Evolutionary conservation across 2,329 filamentous ascomycete genomes (phyloP).

Genomic region (Fonsecaea multimorphosa): DNA sequence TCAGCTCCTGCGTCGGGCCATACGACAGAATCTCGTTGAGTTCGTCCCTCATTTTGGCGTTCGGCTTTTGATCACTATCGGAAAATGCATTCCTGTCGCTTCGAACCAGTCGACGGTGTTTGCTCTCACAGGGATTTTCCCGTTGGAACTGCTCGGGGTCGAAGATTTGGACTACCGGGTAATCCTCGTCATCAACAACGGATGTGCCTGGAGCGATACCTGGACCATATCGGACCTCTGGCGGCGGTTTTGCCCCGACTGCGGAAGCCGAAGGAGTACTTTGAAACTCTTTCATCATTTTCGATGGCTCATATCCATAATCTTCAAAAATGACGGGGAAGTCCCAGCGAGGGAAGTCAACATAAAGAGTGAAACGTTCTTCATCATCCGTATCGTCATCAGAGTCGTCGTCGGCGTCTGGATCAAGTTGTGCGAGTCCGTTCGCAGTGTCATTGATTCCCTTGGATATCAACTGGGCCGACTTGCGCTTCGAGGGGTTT

Average conservation of each 20-base stretch:
- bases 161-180: conserved; percentile 80
- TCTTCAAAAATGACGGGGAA: conserved; percentile 95
- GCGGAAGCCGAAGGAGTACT: conserved; percentile 69
- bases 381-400: conserved; percentile 57
- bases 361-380: conserved; percentile 78
- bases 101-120: conserved; percentile 88
- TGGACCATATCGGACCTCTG: conserved; percentile 87
- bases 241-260: conserved; percentile 76
- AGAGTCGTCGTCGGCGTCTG: conserved; percentile 43
- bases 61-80: conserved; percentile 93
- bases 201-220: conserved; percentile 75
- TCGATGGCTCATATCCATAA: conserved; percentile 85
- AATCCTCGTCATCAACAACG: conserved; percentile 52
- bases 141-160: conserved; percentile 88
- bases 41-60: conserved; percentile 93
- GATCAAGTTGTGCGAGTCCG: conserved; percentile 45
- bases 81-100: conserved; percentile 92
- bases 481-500: conserved; percentile 45
- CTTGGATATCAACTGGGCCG: conserved; percentile 13
- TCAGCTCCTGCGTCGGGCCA: conserved; percentile 86
- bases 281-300: conserved; percentile 76
- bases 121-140: conserved; percentile 93
- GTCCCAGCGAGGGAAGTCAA: conserved; percentile 93
- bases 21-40: conserved; percentile 90
- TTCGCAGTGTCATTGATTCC: conserved; percentile 49